Evolutionary conservation across 805 yeast species (phyloP).

Genomic region (Schwanniomyces yamadae): DNA sequence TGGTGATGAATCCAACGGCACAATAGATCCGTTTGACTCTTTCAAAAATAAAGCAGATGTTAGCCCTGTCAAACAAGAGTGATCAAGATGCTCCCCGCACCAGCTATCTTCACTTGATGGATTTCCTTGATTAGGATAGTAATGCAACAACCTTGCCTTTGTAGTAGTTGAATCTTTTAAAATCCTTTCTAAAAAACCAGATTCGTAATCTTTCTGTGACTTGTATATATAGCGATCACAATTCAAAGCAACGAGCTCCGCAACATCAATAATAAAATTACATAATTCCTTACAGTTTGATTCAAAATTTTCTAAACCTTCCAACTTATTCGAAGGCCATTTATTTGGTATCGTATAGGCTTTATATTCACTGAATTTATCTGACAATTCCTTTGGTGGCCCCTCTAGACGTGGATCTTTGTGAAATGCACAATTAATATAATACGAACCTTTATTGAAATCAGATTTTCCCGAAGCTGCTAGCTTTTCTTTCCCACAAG

Average conservation of each 20-base stretch:
- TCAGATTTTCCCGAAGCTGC: conserved; percentile 45
- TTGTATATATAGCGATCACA: conserved; percentile 47
- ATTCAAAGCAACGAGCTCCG: conserved; percentile 49
- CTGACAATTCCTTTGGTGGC: conserved; percentile 35
- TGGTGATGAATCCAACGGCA: conserved; percentile 32
- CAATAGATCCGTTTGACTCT: conserved; percentile 26
- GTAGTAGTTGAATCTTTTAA: conserved; percentile 52
- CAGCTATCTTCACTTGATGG: conserved; percentile 35
- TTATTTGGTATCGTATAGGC: conserved; percentile 50
- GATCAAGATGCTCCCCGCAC: conserved; percentile 66
- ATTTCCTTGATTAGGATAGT: conserved; percentile 36
- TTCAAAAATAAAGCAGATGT: conserved; percentile 54
- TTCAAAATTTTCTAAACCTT: conserved; percentile 33
- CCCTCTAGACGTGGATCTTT: conserved; percentile 44
- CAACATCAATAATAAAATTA: conserved; percentile 47
- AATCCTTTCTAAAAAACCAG: conserved; percentile 41
- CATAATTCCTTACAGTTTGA: conserved; percentile 37
- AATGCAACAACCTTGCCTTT: conserved; percentile 58
- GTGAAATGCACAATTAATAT: conserved; percentile 58
- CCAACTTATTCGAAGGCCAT: conserved; percentile 42
- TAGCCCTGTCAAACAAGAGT: conserved; percentile 58
- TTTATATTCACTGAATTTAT: conserved; percentile 30
- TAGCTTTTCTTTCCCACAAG: conserved; percentile 54
- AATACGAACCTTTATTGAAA: conserved; percentile 53
- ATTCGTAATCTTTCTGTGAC: conserved; percentile 25